Evolutionary conservation across 306 rosid species (phyloP), one percentile per base, ranked within the genome.

Genomic region (Canavalia ensiformis): DNA sequence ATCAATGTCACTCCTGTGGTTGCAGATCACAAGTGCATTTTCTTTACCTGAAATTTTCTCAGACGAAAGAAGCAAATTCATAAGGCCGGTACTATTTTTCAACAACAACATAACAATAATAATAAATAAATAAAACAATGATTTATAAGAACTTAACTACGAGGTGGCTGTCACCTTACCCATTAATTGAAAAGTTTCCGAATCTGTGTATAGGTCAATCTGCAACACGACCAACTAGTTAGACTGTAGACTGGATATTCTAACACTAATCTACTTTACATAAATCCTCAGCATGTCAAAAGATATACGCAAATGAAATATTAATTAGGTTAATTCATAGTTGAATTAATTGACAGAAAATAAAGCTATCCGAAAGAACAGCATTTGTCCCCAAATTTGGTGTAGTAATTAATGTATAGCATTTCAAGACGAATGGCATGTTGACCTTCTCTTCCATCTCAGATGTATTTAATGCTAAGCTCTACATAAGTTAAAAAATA

Each of bases 1-100:
- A 88, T 93, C 97, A 77, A 95, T 91, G 89, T 95, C 97, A 70
- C 99, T 88, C 81, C 89, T 89, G 86, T 93, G 99, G 69, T 95
- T 95, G 90, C 97, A 87, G 41, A 95, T 84, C 62, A 95, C 3
- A 78, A 95, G 92, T 30, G 99, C 99, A 71, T 86, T 90, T 82
- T 93, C 97, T 84, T 87, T 88, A 50, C 99, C 99, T 95, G 75
- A 29, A 80, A 78, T 80, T 85, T 65, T 46, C 69, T 65, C 87
- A 64, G 47, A 54, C 3, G 74, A 72, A 12, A 28, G 39, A 58
- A 62, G 46, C 42, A 42, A 77, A 25, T 34, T 72, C 54, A 28
- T 79, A 41, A 75, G 70, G 74, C 66, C 33, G 8, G 7, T 29
- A 58, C 45, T 13, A 60, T 12, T 51, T 44, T 59, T 37, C n/a